Conservation (phyloP, 2,329 filamentous ascomycete genomes). For the Scolecobasidium constrictum region DNA sequence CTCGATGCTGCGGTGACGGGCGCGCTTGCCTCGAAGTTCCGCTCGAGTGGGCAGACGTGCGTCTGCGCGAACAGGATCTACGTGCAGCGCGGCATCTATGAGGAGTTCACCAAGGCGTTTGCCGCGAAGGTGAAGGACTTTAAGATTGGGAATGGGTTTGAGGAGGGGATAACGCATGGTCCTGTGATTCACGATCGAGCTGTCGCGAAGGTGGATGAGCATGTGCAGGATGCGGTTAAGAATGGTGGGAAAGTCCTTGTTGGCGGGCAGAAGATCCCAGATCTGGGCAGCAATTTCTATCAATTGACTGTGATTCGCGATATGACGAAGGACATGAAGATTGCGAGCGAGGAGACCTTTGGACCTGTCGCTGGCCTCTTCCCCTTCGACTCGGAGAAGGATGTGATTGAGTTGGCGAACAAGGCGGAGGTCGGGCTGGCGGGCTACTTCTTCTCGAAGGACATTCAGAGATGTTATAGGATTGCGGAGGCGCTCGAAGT, state of each 20-base stretch:
- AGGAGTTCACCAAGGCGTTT: constrained; percentile 58
- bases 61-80: constrained; percentile 71
- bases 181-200: constrained; percentile 80
- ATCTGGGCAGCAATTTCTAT: constrained; percentile 78
- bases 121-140: constrained; percentile 63
- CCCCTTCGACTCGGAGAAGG: constrained; percentile 76
- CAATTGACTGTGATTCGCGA: constrained; percentile 80
- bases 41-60: constrained; percentile 89
- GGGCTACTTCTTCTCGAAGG: constrained; percentile 78
- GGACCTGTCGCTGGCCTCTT: constrained; percentile 88
- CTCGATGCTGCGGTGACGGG: constrained; percentile 74
- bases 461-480: constrained; percentile 47
- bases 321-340: constrained; percentile 75
- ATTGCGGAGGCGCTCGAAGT: constrained; percentile 62
- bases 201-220: constrained; percentile 64
- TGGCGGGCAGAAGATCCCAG: constrained; percentile 62
- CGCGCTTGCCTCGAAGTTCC: constrained; percentile 82
- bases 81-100: constrained; percentile 68
- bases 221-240: constrained; percentile 66
- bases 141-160: constrained; percentile 66
- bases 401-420: constrained; percentile 80
- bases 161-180: constrained; percentile 61
- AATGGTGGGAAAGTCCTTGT: constrained; percentile 68
- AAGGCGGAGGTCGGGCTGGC: constrained; percentile 75
- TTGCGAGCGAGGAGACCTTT: constrained; percentile 86